Conservation (phyloP, 768 basidiomycete genomes). For the Vishniacozyma victoriae region DNA sequence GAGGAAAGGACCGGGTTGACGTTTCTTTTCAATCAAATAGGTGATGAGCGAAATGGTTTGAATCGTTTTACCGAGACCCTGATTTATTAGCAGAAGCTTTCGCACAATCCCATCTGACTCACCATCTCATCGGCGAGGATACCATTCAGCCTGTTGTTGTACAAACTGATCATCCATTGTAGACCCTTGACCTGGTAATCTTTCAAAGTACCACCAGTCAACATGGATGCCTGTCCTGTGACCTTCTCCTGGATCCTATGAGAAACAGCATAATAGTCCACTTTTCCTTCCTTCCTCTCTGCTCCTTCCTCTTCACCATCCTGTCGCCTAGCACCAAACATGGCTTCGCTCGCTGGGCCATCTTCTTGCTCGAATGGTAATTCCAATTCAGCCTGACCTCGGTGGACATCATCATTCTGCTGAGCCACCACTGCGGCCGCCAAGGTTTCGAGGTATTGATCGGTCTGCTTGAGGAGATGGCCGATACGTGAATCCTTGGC, state of each 20-base stretch:
- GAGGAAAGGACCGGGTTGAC: constrained; percentile 86
- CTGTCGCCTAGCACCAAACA: constrained; percentile 75
- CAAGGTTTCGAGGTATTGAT: constrained; percentile 87
- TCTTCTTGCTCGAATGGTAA: constrained; percentile 58
- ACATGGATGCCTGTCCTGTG: constrained; percentile 52
- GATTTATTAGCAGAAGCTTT: not conserved
- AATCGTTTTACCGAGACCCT: constrained; percentile 49
- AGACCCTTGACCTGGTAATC: constrained; percentile 92
- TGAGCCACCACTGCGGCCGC: constrained; percentile 90
- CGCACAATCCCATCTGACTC: constrained; percentile 6
- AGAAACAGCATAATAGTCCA: constrained; percentile 95
- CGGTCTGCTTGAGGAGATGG: constrained; percentile 88
- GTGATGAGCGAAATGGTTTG: constrained; percentile 61
- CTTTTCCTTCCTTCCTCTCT: constrained; percentile 61
- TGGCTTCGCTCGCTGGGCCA: constrained; percentile 73
- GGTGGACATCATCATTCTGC: constrained; percentile 61
- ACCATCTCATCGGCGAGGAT: constrained; percentile 72
- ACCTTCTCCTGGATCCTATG: constrained; percentile 86
- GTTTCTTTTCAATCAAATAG: constrained; percentile 86
- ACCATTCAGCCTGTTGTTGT: constrained; percentile 91
- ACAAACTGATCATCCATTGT: constrained; percentile 98
- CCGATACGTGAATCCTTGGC: constrained; percentile 99
- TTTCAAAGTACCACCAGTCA: constrained; percentile 83
- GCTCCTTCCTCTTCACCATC: constrained; percentile 54
- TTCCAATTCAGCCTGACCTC: constrained; percentile 44